Conservation (phyloP, 306 rosid genomes). For the Leucaena leucocephala region DNA sequence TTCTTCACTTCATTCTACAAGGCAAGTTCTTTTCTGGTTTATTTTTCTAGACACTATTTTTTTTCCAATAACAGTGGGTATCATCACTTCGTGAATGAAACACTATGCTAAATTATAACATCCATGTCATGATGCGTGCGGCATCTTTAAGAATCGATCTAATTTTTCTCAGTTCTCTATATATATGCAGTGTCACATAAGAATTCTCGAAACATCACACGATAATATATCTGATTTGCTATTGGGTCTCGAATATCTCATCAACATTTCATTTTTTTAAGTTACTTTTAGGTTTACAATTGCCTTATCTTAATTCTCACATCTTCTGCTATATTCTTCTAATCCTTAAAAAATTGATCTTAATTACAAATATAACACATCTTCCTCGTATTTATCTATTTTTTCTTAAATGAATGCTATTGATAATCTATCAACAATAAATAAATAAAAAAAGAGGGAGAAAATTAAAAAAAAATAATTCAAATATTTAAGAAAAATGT, state of each 20-base stretch:
- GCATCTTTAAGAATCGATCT: conserved; percentile 14
- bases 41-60: background rate
- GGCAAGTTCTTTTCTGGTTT: conserved; percentile 42
- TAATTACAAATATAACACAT: no score
- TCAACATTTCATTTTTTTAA: conserved; percentile 90
- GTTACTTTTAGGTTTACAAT: conserved; percentile 45
- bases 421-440: no score
- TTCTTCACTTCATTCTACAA: conserved; percentile 91
- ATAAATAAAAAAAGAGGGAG: no score
- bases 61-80: background rate
- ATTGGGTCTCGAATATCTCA: conserved; percentile 93
- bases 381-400: background rate
- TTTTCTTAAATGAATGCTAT: conserved; percentile 17
- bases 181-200: conserved; percentile 73
- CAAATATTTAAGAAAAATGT: no score
- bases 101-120: background rate
- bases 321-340: background rate
- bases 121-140: background rate
- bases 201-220: conserved; percentile 71
- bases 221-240: conserved; percentile 77
- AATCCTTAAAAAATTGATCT: no score
- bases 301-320: background rate
- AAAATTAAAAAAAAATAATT: no score
- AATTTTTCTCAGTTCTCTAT: background rate
- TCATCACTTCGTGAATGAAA: background rate